phyloP scores from a whole-genome alignment of 257 asterid genomes.

The Solanum dulcamara region DNA sequence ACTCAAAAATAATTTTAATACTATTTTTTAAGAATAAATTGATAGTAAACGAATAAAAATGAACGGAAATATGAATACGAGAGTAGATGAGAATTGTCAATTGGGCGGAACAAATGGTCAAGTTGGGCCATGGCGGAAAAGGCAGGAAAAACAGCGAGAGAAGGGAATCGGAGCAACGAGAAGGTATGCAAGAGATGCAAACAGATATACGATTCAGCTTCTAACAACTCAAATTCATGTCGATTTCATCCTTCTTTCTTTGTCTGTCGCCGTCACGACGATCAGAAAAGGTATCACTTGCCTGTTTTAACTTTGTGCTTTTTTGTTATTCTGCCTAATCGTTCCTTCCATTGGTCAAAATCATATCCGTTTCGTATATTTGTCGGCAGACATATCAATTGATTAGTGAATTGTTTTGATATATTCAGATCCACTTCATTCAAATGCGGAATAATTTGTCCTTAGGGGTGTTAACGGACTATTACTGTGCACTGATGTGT shows the following conservation, averaged over 20 bases:
- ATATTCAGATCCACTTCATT: background rate
- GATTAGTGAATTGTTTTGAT: background rate
- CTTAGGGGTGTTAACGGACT: background rate
- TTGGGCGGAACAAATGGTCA: background rate
- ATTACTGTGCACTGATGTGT: background rate
- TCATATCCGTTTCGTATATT: background rate
- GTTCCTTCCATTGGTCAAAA: background rate
- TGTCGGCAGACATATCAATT: background rate
- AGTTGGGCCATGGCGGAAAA: background rate
- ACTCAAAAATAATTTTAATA: too few relatives aligned
- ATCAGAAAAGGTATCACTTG: constrained; percentile 61
- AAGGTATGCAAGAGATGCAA: constrained; percentile 75
- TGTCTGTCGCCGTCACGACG: constrained; percentile 97
- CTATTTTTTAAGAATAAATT: too few relatives aligned
- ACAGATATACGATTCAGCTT: constrained; percentile 24
- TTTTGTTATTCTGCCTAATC: background rate
- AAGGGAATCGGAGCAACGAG: background rate
- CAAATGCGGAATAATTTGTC: background rate
- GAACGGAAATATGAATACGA: too few relatives aligned
- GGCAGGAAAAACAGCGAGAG: background rate
- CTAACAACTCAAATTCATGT: constrained; percentile 51
- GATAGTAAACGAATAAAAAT: too few relatives aligned
- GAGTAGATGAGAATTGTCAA: background rate
- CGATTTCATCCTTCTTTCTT: constrained; percentile 81
- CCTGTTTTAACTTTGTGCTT: background rate